Conservation (phyloP, 2,329 filamentous ascomycete species). For the Microdochium nivale region DNA sequence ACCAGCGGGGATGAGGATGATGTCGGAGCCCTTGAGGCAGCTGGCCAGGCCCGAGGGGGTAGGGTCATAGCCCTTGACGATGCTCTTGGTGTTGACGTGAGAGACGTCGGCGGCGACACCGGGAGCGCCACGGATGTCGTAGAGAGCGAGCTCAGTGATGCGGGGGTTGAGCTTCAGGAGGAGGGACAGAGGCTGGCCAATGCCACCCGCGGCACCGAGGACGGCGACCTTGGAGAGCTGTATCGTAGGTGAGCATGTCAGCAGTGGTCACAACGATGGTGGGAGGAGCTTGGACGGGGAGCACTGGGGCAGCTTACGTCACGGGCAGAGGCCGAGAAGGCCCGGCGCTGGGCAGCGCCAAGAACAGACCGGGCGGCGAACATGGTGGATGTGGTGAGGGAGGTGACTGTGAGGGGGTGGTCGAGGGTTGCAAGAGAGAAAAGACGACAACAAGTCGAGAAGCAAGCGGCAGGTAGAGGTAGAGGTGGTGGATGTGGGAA, state of each 20-base stretch:
- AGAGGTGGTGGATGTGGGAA: background rate
- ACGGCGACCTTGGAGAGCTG: slow-evolving; percentile 97
- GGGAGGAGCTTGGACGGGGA: slow-evolving; percentile 5
- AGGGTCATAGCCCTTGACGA: slow-evolving; percentile 81
- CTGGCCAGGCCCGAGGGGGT: slow-evolving; percentile 65
- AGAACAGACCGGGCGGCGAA: slow-evolving; percentile 21
- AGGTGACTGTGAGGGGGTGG: background rate
- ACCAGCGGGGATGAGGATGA: slow-evolving; percentile 96
- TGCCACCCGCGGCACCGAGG: slow-evolving; percentile 93
- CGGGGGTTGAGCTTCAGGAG: slow-evolving; percentile 98
- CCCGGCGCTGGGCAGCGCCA: slow-evolving; percentile 56
- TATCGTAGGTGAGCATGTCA: slow-evolving; percentile 9
- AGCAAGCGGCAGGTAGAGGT: background rate
- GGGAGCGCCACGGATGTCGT: slow-evolving; percentile 92
- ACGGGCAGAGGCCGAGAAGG: slow-evolving; percentile 72
- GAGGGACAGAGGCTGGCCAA: slow-evolving; percentile 95
- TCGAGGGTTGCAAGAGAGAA: background rate
- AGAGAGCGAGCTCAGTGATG: slow-evolving; percentile 89
- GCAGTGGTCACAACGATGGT: slow-evolving; percentile 10
- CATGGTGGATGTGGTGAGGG: slow-evolving; percentile 9
- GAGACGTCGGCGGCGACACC: slow-evolving; percentile 97
- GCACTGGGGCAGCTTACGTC: slow-evolving; percentile 46
- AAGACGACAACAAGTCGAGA: background rate
- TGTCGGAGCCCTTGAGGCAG: slow-evolving; percentile 78
- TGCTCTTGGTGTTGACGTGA: slow-evolving; percentile 99